Base-by-base conservation (phyloP, 495 filamentous ascomycete species). In the Corynascus novoguineensis region DNA sequence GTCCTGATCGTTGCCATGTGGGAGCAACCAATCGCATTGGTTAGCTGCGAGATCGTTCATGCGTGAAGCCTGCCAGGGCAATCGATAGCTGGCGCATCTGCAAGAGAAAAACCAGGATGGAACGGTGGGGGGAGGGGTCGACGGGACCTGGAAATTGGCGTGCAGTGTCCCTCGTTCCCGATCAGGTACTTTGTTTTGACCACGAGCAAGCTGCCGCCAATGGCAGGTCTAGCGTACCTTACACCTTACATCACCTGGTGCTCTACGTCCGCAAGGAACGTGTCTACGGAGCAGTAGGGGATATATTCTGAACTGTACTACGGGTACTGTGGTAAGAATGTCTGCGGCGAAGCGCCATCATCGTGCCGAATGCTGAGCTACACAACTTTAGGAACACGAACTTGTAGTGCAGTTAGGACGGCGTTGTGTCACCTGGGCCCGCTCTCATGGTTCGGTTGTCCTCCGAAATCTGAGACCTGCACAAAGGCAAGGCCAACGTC, bases 391-490 rank as follows among this genome's bases (percentile, higher is more conserved):
- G n/a, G n/a, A n/a, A n/a, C n/a, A n/a, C n/a, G n/a, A n/a, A n/a
- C n/a, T n/a, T n/a, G n/a, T n/a, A n/a, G n/a, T n/a, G n/a, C n/a
- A n/a, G 35, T n/a, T 14, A 31, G 25, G 25, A 24, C 17, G 12
- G 42, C 29, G 50, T 12, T 17, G 51, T 60, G 57, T 49, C 22
- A 60, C 50, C 51, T 38, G 17, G 34, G 41, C 47, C 48, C 42
- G 19, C 50, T 29, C 14, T 42, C 50, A 50, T 48, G 37, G 25
- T 17, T 14, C 27, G 29, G 31, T 31, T 45, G 49, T 29, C 38
- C 48, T 58, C 47, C 45, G 22, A 32, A 49, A 45, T n/a, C n/a
- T n/a, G n/a, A n/a, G n/a, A n/a, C n/a, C n/a, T n/a, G n/a, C n/a
- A n/a, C n/a, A n/a, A n/a, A n/a, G n/a, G n/a, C 53, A 45, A 41